Conservation (phyloP, 148 eudicot species). For the Pharnaceum exiguum region DNA sequence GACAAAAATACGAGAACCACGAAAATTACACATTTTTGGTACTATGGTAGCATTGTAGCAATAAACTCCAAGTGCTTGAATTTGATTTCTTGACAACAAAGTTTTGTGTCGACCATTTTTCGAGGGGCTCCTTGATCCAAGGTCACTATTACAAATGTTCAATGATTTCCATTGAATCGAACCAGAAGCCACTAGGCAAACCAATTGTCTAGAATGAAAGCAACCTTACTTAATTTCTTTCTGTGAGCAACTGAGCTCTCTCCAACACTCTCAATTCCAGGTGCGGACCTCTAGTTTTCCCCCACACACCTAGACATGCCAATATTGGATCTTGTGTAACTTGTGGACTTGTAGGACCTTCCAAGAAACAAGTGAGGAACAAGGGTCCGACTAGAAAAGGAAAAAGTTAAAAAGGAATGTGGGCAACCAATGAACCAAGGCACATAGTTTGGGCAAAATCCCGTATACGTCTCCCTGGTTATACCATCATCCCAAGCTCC, state of each 20-base stretch:
- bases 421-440: too few species aligned
- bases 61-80: not conserved
- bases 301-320: not conserved
- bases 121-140: not conserved
- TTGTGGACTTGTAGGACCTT: not conserved
- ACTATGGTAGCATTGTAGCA: too few species aligned
- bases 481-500: not conserved
- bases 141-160: too few species aligned
- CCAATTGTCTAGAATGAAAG: not conserved
- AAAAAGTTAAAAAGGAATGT: too few species aligned
- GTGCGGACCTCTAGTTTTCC: not conserved
- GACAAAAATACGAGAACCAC: too few species aligned
- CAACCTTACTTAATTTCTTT: too few species aligned
- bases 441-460: conserved; percentile 8
- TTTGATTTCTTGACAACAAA: not conserved
- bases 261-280: too few species aligned
- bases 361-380: too few species aligned
- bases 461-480: not conserved
- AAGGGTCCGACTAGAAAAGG: too few species aligned
- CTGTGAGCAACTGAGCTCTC: too few species aligned
- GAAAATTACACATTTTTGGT: too few species aligned
- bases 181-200: not conserved
- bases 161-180: too few species aligned
- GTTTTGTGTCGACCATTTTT: not conserved
- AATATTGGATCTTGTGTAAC: not conserved